These are phyloP conservation scores for Carex scoparia DNA, from an alignment of 176 grass and related monocot species.

Conservation along the genomic window DNA sequence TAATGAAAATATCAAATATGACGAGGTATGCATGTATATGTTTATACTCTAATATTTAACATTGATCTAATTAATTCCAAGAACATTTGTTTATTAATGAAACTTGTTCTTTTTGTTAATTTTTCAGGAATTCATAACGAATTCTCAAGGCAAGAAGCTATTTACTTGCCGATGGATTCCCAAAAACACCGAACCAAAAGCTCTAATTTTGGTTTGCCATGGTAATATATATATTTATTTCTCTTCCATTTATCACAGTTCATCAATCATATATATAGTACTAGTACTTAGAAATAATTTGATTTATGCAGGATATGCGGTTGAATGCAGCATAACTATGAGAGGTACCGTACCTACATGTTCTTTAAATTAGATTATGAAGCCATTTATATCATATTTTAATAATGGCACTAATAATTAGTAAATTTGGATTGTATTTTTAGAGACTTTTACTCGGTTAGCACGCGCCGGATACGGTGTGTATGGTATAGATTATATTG, in stretches of 20 bases:
- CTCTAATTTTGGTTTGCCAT: conserved; percentile 72
- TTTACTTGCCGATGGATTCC: conserved; percentile 79
- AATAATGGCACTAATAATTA: background rate
- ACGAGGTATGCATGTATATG: conserved; percentile 8
- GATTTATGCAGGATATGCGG: conserved; percentile 56
- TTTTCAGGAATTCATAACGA: conserved; percentile 49
- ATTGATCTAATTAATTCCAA: too few species aligned
- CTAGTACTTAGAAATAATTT: background rate
- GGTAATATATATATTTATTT: conserved; percentile 20
- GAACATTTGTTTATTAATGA: background rate
- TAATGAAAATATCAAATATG: conserved; percentile 7
- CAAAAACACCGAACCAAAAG: conserved; percentile 15
- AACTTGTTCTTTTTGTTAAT: background rate
- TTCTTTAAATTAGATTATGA: background rate
- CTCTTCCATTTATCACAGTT: background rate
- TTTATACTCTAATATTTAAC: too few species aligned
- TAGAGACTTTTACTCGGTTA: conserved; percentile 49
- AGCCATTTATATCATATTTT: background rate
- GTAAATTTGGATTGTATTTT: background rate
- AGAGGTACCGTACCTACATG: conserved; percentile 28
- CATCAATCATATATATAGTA: too few species aligned
- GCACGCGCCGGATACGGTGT: conserved; percentile 54
- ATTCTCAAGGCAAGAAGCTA: conserved; percentile 42
- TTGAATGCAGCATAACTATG: conserved; percentile 87
- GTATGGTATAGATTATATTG: conserved; percentile 64